Evolutionary conservation across 1,139 yeast genomes (phyloP).

Genomic region (Pichia cactophila): DNA sequence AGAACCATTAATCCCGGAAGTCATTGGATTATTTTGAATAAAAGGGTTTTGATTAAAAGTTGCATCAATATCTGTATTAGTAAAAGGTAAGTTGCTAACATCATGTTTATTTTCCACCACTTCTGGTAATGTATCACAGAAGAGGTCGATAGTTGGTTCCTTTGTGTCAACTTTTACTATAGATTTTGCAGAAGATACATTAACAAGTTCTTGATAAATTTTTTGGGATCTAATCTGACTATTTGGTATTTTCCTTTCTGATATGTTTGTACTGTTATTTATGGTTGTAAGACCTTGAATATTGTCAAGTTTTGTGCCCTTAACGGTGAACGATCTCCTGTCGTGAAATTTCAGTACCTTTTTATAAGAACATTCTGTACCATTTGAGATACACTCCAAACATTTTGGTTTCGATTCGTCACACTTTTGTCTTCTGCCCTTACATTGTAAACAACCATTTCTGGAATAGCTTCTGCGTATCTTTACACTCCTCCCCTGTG

Average conservation of each 20-base stretch:
- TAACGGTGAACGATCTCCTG: slow-evolving; percentile 26
- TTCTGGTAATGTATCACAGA: slow-evolving; percentile 19
- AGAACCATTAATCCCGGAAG: neutral
- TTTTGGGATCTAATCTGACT: neutral
- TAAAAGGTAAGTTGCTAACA: neutral
- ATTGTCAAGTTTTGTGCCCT: slow-evolving; percentile 15
- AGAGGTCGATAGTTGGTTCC: slow-evolving; percentile 12
- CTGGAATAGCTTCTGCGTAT: slow-evolving; percentile 48
- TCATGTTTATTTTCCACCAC: slow-evolving; percentile 29
- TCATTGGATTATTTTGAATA: neutral
- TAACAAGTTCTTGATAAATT: neutral
- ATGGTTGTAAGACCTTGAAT: slow-evolving; percentile 5
- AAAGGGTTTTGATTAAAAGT: neutral
- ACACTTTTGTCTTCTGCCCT: slow-evolving; percentile 56
- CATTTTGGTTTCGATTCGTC: slow-evolving; percentile 56
- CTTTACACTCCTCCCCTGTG: neutral
- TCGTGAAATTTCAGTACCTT: slow-evolving; percentile 31
- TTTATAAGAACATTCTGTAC: slow-evolving; percentile 42
- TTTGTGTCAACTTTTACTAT: neutral
- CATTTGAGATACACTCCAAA: slow-evolving; percentile 47
- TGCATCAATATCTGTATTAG: neutral
- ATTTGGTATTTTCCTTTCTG: neutral
- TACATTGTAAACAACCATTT: slow-evolving; percentile 59
- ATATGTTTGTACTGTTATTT: neutral
- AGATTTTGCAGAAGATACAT: neutral